Evolutionary conservation across 805 yeast species (phyloP), one percentile per base, ranked within the genome.

Genomic region (Priceomyces castillae): DNA sequence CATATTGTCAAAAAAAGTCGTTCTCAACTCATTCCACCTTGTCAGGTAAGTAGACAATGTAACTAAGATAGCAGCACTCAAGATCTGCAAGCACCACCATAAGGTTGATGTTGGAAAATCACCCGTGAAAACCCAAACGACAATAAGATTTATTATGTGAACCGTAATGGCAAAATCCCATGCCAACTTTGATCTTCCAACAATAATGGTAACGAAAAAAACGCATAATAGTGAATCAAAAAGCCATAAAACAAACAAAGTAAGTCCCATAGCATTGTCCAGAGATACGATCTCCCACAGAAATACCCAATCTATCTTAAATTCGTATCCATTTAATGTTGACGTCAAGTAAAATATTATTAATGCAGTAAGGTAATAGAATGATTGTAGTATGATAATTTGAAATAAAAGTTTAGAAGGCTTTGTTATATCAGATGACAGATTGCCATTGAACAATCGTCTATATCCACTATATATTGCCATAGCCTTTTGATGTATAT

Each of bases 141-240:
- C 81, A 2, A 81, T 41, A 18, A 92, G 63, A 64, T 92, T 84
- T 40, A 94, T 76, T 17, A 85, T 80, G 62, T 94, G 97, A 12
- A 92, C 80, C 0, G 99, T 94, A n/a, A 92, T 58, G 9, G 96
- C 97, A 68, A 94, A 92, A 65, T 92, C 99, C 86, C 96, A 86
- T 0, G 97, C 98, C 39, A 92, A 69, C 61, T 92, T 94, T 34
- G 96, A 86, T 44, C 98, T 73, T 0, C 98, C 97, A 10, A 92
- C 96, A 20, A 92, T 81, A 1, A 90, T 65, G 1, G 95, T 88
- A 57, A 92, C 81, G 58, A 88, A 89, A 9, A 88, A 62, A 1
- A 90, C 96, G 52, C 95, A 84, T 33, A 94, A 69, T 35, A 94
- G 72, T 0, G 97, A 75, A 59, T 86, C 95, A 39, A 89, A 62